These are phyloP conservation scores for Apiosordaria backusii DNA, from an alignment of 495 filamentous ascomycete genomes.

Conservation along the genomic window DNA sequence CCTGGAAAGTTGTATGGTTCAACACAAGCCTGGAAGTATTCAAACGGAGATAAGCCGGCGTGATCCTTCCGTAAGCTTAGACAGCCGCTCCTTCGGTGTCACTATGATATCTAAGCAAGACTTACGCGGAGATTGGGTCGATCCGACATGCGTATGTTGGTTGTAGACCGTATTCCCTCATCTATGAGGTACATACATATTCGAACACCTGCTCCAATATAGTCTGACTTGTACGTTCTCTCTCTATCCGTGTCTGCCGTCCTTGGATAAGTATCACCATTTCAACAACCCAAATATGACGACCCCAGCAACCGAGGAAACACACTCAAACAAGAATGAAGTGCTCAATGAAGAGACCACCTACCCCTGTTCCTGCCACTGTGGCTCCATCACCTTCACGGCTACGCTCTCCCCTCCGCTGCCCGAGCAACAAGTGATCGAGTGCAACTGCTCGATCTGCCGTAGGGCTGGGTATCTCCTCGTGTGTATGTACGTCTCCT, in stretches of 20 bases:
- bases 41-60: neutral
- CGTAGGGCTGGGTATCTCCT: conserved; percentile 31
- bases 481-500: conserved; percentile 31
- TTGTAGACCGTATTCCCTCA: too few species aligned
- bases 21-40: neutral
- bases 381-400: conserved; percentile 33
- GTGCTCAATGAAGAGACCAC: conserved; percentile 13
- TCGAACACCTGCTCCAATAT: too few species aligned
- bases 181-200: too few species aligned
- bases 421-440: conserved; percentile 23
- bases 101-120: neutral
- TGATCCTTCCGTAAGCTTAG: neutral
- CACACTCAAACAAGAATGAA: neutral
- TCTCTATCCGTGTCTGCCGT: too few species aligned
- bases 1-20: neutral
- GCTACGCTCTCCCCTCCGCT: conserved; percentile 31
- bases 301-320: neutral
- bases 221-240: too few species aligned
- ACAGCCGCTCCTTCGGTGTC: neutral
- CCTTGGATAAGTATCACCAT: too few species aligned
- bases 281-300: too few species aligned
- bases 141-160: too few species aligned
- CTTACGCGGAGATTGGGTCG: too few species aligned
- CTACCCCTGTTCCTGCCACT: conserved; percentile 33
- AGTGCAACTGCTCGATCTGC: conserved; percentile 34